A percentile compares a stretch with the other conserved stretches of the same genome.
These are phyloP conservation scores for Wickerhamomyces bovis DNA, from an alignment of 805 yeast genomes.

Conservation along the genomic window DNA sequence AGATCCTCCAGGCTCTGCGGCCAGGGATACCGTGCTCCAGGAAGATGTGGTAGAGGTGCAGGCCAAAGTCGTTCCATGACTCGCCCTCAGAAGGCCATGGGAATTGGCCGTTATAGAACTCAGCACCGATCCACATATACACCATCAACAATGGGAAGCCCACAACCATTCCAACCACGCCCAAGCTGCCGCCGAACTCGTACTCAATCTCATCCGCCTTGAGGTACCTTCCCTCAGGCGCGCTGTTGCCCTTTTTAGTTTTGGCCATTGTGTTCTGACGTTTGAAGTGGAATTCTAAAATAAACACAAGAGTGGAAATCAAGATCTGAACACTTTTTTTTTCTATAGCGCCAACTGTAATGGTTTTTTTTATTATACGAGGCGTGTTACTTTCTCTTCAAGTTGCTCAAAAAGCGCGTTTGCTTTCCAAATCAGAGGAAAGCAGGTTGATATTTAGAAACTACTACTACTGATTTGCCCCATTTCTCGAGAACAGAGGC, in stretches of 20 bases:
- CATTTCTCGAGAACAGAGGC: no score
- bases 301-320: background rate
- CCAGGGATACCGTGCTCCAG: slow-evolving; percentile 54
- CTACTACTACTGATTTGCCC: no score
- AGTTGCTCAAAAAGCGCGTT: no score
- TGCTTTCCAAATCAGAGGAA: no score
- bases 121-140: slow-evolving; percentile 92
- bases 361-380: no score
- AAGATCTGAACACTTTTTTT: background rate
- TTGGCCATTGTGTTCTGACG: background rate
- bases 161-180: slow-evolving; percentile 85
- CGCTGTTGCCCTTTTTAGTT: background rate
- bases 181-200: slow-evolving; percentile 92
- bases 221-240: slow-evolving; percentile 30
- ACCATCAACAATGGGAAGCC: slow-evolving; percentile 94
- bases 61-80: slow-evolving; percentile 37
- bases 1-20: slow-evolving; percentile 57
- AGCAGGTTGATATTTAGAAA: no score
- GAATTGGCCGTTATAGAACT: slow-evolving; percentile 66
- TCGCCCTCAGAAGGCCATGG: slow-evolving; percentile 62
- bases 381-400: no score
- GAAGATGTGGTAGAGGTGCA: slow-evolving; percentile 39
- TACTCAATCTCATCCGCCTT: slow-evolving; percentile 55
- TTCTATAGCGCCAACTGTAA: background rate
- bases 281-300: background rate